Base-by-base conservation (phyloP, 805 yeast genomes). In the Saccharomyces kudriavzevii region DNA sequence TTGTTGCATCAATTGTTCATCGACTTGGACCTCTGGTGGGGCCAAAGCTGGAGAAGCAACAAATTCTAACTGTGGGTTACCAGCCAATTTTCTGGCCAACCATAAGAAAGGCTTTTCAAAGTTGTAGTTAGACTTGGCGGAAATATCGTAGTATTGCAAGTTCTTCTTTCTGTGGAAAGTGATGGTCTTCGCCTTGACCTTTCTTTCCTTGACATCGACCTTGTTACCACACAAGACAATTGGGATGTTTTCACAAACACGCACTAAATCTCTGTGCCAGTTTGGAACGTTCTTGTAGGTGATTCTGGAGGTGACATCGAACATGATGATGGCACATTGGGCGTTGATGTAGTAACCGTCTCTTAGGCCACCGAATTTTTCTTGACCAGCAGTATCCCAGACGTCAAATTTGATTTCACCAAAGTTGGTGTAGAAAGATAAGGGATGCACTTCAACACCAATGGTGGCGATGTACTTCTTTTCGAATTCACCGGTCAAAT, bases 101-200 rank as follows among this genome's bases (percentile, higher is more conserved):
- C 99, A 94, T 77, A 94, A 84, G 87, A 94, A 94, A 62, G 99
- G 99, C 82, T 95, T 94, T 81, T 94, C 99, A 70, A 94, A 94
- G 83, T 94, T 95, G 82, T 94, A 94, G 83, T 94, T 94, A 62
- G 99, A 94, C 81, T 94, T 94, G 75, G 99, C 99, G 57, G 98
- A 92, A 74, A 94, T 94, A 77, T 94, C 99, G 81, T 94, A 94
- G 81, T 94, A 94, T 80, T 94, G 99, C 76, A 94, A 83, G 82
- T 94, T 94, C 85, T 94, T 94, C 95, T 94, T 94, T 84, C 99
- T 88, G 89, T 94, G 99, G 97, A 94, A 94, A 65, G 99, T 94
- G 81, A 94, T 94, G 72, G 97, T 89, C 84, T 94, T 94, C 67
- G 99, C 99, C 84, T 94, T 94, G 71, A 94, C 99, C 80, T 94